phyloP scores from a whole-genome alignment of 2,329 filamentous ascomycete species.

The Leptographium flavum region DNA sequence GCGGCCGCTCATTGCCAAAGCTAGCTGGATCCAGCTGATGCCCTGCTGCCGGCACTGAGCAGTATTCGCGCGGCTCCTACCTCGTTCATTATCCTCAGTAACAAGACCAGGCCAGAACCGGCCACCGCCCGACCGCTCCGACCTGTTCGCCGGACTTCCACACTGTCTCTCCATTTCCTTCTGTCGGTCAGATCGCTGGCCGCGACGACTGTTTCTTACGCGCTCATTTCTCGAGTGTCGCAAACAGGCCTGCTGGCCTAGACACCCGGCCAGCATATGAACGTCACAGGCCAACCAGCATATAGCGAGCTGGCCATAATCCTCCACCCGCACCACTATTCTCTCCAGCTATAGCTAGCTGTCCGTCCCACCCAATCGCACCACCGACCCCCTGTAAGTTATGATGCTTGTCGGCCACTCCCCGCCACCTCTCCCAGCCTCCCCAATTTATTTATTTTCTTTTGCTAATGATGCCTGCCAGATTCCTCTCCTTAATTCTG shows the following conservation, averaged over 20 bases:
- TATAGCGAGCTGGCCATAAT: conserved; percentile 7
- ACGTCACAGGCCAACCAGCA: not conserved
- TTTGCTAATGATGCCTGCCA: conserved; percentile 10
- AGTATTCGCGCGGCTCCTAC: no score
- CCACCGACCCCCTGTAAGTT: conserved; percentile 7
- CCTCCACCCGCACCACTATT: conserved; percentile 6
- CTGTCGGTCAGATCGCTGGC: no score
- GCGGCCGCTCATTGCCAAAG: not conserved
- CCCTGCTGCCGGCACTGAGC: no score
- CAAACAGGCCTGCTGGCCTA: not conserved
- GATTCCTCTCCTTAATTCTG: conserved; percentile 4
- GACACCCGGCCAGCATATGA: not conserved
- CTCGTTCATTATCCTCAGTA: not conserved
- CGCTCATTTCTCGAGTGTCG: not conserved
- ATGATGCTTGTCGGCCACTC: conserved; percentile 4
- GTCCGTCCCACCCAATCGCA: conserved; percentile 3
- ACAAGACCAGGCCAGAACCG: no score
- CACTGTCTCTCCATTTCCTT: not conserved
- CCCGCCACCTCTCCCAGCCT: conserved; percentile 12
- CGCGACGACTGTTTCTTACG: not conserved
- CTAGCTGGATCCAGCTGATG: not conserved
- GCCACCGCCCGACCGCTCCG: not conserved
- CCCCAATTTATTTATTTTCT: conserved; percentile 8
- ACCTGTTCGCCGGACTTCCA: not conserved
- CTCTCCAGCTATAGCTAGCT: conserved; percentile 1